Base-by-base conservation (phyloP, 805 yeast species). In the Candida sphagnicola region DNA sequence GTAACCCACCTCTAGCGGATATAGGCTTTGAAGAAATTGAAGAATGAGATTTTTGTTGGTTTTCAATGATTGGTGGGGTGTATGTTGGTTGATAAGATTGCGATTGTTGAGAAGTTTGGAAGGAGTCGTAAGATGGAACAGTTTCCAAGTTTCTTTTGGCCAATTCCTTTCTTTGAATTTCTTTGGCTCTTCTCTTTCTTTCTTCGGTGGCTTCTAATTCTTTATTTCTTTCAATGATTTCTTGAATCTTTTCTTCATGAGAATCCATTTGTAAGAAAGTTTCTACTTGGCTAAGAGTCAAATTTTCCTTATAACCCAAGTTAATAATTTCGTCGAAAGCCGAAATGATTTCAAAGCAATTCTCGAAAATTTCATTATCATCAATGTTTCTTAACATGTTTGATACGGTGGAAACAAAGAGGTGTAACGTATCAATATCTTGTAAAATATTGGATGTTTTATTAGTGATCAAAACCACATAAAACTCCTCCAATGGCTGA, bases 231-330 rank as follows among this genome's bases (percentile, higher is more conserved):
- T 88, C 98, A 53, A 93, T 93, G 59, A 93, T 90, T 60, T 93
- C 97, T 71, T 93, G 98, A 57, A 95, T 91, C 72, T 87, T 91
- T 67, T 93, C 99, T 66, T 93, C 99, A 61, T 93, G 97, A 29
- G 95, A 85, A 65, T 93, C 98, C 98, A 93, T 91, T 58, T 88
- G 91, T 68, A 93, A 71, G 65, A 86, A 91, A 10, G 95, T 86
- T 60, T 78, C 80, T 47, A 93, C 85, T 67, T 93, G 98, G 43
- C 80, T 61, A 47, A 83, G 60, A 1, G 93, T 78, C 48, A 91
- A 68, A 62, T 88, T 85, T 61, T 93, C 99, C 48, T 86, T 80
- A 69, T 83, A 88, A 13, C 99, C 99, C 65, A 87, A 71, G 38
- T 80, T 80, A 50, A 93, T 80, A 40, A 93, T 85, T 65, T 93